Evolutionary conservation across 108 stramenopile genomes (phyloP), one percentile per base, ranked within the genome.

Genomic region (Discostella pseudostelligera): DNA sequence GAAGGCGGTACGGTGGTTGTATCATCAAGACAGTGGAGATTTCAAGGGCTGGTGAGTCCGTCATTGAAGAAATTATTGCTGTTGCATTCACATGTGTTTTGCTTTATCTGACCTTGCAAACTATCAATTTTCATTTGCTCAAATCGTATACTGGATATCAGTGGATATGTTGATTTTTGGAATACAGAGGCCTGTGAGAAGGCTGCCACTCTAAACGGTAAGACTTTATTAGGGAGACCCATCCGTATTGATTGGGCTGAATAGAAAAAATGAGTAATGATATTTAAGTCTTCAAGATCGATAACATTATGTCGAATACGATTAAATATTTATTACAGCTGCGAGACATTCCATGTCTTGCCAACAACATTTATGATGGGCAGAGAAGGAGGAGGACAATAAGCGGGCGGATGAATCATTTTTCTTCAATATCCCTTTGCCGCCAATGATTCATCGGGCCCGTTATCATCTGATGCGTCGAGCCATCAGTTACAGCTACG

Each of bases 181-280:
- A 86, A 83, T 49, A 77, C 89, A 13, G 88, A 88, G 49, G 86
- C 87, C n/a, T 95, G 94, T 64, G 90, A 92, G 29, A 90, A 90
- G 70, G 94, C 79, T 3, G 94, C 94, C 11, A 82, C 88, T 0
- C 62, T 95, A 57, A 95, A 95, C 68, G 94, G 94, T 37, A 95
- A 95, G 78, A 89, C 84, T 63, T 64, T 95, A 3, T 60, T 95
- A 25, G 94, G 90, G 40, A 47, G 94, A 49, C 94, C 94, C 5
- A 95, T 95, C 59, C 74, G 93, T 40, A 91, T 95, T 53, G 94
- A 95, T 67, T 95, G 94, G 94, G 84, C 89, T 20, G 93, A 95
- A 58, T 95, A 73, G 59, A 65, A 40, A 56, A 29, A 70, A 13
- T 49, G 29, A 17, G 32, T 25, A 26, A 51, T 21, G 3, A 21